Conservation (phyloP, 1,139 yeast genomes). For the Scheffersomyces illinoinensis region DNA sequence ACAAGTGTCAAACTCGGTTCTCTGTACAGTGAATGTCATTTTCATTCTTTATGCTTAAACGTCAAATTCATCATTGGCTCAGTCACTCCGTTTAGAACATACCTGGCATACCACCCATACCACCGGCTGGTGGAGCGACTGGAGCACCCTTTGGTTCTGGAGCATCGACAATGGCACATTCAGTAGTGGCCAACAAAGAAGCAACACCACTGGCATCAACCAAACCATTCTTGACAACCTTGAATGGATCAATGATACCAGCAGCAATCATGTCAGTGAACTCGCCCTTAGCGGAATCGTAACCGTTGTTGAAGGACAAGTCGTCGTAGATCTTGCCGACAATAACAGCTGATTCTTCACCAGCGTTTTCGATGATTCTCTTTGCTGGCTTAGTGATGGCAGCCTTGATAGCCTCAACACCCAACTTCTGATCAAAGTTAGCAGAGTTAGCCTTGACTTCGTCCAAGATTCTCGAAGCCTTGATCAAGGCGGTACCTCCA, state of each 20-base stretch:
- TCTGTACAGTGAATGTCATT: constrained; percentile 3
- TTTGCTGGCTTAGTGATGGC: constrained; percentile 98
- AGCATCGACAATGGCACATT: constrained; percentile 97
- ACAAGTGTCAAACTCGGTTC: neutral
- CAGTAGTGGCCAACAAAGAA: constrained; percentile 95
- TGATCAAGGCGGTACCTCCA: constrained; percentile 98
- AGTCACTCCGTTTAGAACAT: constrained; percentile 21
- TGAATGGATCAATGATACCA: constrained; percentile 99
- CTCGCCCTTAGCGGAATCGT: constrained; percentile 91
- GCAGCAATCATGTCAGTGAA: constrained; percentile 95
- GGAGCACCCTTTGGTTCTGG: constrained; percentile 86
- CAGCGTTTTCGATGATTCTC: constrained; percentile 96
- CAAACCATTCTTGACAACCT: constrained; percentile 96
- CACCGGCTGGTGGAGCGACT: constrained; percentile 58
- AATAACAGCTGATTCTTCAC: constrained; percentile 97
- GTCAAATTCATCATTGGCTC: neutral
- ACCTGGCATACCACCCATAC: constrained; percentile 43
- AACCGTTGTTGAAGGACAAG: constrained; percentile 86
- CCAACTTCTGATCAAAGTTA: constrained; percentile 97
- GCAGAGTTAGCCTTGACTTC: constrained; percentile 65
- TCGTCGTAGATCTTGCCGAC: constrained; percentile 95
- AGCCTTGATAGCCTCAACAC: constrained; percentile 92
- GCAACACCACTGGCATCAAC: constrained; percentile 99
- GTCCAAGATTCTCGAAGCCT: constrained; percentile 86
- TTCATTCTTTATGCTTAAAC: constrained; percentile 1